Evolutionary conservation across 2,329 filamentous ascomycete species (phyloP).

Genomic region (Mycocentrospora acerina): DNA sequence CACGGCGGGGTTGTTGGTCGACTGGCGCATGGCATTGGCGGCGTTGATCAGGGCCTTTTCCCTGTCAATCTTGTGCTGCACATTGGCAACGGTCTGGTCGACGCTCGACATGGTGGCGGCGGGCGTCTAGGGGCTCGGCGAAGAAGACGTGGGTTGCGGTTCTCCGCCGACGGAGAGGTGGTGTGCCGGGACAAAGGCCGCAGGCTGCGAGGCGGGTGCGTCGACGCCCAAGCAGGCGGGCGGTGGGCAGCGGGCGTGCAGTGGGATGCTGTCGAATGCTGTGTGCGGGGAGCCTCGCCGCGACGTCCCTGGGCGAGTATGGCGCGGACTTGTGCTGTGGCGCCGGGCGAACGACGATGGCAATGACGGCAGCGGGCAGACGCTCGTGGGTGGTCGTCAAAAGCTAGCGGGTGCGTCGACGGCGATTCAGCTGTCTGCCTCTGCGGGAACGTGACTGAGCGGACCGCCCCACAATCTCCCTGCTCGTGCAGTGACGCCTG

Average conservation of each 20-base stretch:
- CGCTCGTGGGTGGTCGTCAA: conserved; percentile 29
- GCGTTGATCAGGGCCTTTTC: conserved; percentile 94
- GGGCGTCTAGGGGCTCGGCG: conserved; percentile 14
- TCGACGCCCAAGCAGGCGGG: conserved; percentile 29
- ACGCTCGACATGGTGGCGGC: conserved; percentile 56
- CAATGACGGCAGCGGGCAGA: conserved; percentile 20
- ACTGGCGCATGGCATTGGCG: conserved; percentile 91
- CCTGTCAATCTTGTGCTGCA: conserved; percentile 96
- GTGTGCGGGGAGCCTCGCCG: conserved; percentile 12
- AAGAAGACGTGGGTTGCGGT: conserved; percentile 23
- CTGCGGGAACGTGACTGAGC: conserved; percentile 26
- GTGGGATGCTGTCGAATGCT: conserved; percentile 1
- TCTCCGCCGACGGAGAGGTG: conserved; percentile 29
- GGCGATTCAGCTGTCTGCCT: conserved; percentile 24
- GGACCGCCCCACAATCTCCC: conserved; percentile 20
- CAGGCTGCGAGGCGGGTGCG: conserved; percentile 19
- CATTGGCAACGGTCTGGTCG: conserved; percentile 70
- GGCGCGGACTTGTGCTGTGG: conserved; percentile 6
- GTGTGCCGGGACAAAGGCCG: conserved; percentile 24
- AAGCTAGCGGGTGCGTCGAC: conserved; percentile 14
- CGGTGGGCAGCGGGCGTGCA: conserved; percentile 11
- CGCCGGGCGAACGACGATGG: conserved; percentile 13
- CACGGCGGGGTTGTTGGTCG: conserved; percentile 90
- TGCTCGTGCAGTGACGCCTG: conserved; percentile 21
- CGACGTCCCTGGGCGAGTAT: conserved; percentile 2